Base-by-base conservation (phyloP, 2,329 filamentous ascomycete genomes). In the Aquanectria penicillioides region DNA sequence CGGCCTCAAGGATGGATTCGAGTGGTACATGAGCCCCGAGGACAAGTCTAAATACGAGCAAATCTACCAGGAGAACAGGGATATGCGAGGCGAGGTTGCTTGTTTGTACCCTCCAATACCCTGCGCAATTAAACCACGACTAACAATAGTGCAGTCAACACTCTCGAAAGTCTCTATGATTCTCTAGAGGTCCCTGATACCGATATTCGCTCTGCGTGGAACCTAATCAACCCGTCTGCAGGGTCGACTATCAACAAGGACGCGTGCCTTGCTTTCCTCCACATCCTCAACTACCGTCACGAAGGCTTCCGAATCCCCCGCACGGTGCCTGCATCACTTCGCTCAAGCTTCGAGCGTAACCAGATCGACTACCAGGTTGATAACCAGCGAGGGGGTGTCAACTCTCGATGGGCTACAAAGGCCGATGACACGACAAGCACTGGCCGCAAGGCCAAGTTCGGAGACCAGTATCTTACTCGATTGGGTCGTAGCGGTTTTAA, bases 11-110 rank as follows among this genome's bases (percentile, higher is more conserved):
- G 93, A 97, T 77, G 94, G 94, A 11, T 99, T 99, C 76, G 95
- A 99, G 76, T 99, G 95, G 95, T 99, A 99, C 80, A 99, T 99
- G 93, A 93, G 88, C 59, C 95, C 95, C 1, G 78, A 82, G 25
- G 94, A 99, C 79, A 96, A 96, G 79, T 74, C 87, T 64, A 98
- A 97, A 78, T 99, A 99, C 80, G 93, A 97, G 77, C 92, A 94
- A 69, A 99, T 99, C 77, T 99, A 98, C 79, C 91, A 90, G 64
- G 93, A 96, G 70, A 96, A 93, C 79, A 87, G 93, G 61, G 92
- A 97, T 76, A 87, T 89, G 74, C 89, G 94, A 48, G 95, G 95
- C 64, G 92, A 97, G 71, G 85, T 94, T 68, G 83, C 89, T 57
- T 94, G 90, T 93, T 74, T 71, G 89, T 79, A 31, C 46, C 28